Evolutionary conservation across 2,329 filamentous ascomycete genomes (phyloP).

Genomic region (Trichoderma koningii): DNA sequence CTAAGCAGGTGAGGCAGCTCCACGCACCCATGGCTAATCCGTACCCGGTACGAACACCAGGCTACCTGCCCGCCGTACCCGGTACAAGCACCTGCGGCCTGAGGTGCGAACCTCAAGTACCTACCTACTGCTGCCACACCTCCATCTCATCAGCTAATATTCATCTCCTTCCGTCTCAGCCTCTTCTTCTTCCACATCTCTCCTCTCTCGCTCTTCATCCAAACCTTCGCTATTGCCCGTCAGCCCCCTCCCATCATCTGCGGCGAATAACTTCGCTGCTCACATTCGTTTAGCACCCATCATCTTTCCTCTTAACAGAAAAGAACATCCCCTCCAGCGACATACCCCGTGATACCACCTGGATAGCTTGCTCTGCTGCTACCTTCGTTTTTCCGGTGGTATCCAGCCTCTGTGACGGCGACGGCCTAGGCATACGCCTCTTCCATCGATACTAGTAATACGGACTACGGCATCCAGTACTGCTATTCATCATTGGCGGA

Average conservation of each 20-base stretch:
- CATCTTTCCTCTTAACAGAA: not conserved
- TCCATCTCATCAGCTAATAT: constrained; percentile 13
- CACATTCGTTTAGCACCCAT: constrained; percentile 25
- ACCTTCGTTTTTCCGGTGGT: constrained; percentile 22
- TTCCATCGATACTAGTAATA: not conserved
- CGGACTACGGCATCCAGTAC: constrained; percentile 5
- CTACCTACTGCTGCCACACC: constrained; percentile 9
- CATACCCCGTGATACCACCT: constrained; percentile 5
- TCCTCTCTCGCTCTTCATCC: constrained; percentile 3
- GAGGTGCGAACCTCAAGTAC: no score
- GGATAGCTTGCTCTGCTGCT: constrained; percentile 5
- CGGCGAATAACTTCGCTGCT: constrained; percentile 23
- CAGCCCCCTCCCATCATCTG: constrained; percentile 5
- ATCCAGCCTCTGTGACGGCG: constrained; percentile 2
- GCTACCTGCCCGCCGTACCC: constrained; percentile 3
- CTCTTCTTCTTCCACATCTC: constrained; percentile 13
- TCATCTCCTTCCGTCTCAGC: constrained; percentile 21
- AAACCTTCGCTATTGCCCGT: constrained; percentile 9
- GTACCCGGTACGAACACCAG: constrained; percentile 5
- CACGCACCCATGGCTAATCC: not conserved
- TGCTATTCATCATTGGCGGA: constrained; percentile 10
- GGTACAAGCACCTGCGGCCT: constrained; percentile 3
- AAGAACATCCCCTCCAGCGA: not conserved
- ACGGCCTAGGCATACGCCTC: constrained; percentile 13
- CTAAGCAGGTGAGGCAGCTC: no score